Evolutionary conservation across 495 filamentous ascomycete genomes (phyloP), one percentile per base, ranked within the genome.

Genomic region (Polyplosphaeria fusca): DNA sequence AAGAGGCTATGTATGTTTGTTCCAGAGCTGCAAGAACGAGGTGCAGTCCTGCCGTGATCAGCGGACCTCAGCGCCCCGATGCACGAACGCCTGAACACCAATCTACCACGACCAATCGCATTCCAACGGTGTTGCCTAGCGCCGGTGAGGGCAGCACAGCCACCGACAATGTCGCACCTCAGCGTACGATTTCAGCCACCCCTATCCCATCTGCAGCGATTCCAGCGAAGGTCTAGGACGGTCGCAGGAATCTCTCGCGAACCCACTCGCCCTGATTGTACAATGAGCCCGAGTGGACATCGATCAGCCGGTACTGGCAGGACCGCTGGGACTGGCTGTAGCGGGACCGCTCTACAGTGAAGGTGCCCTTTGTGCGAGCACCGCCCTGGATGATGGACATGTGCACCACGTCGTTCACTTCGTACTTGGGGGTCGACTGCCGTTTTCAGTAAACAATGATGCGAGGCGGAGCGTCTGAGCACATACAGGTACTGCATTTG

Each of bases 281-380:
- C 38, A 26, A 27, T 11, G 13, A 3, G 38, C 47, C 47, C 4
- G 19, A 13, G 11, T 52, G 23, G 25, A 1, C n/a, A 11, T 44
- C 28, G 9, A n/a, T 13, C 24, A 62, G 59, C 30, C 57, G 59
- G 43, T 62, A 62, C 41, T 62, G 52, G 14, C n/a, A 52, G 41
- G 27, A 62, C 25, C 1, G 13, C 14, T 26, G 14, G 1, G 41
- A 39, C 7, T 2, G 4, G 24, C 52, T 19, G 19, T 2, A 24
- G 11, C 44, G 59, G 4, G 14, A 27, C 19, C 47, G 23, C 13
- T 3, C n/a, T 5, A 62, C 46, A 5, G 38, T 40, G 23, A 62
- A 62, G 18, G 28, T 52, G 38, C 52, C 59, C 24, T 52, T 56
- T 25, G 26, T 46, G 22, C 46, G 52, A 11, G 52, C 25, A 23